Evolutionary conservation across 805 yeast genomes (phyloP).

Genomic region (Brettanomyces nanus): DNA sequence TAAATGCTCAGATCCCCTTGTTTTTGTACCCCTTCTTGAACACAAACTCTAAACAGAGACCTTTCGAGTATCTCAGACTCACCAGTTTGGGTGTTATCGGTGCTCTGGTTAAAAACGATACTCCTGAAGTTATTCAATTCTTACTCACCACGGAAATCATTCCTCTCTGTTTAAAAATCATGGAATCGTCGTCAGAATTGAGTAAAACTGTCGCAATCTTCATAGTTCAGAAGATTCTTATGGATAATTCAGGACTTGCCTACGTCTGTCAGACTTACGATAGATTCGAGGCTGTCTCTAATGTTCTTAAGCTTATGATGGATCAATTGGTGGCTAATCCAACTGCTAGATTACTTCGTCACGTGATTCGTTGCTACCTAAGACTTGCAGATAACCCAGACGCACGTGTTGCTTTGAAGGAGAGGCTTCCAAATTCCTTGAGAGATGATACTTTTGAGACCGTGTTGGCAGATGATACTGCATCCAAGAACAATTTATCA

Average conservation of each 20-base stretch:
- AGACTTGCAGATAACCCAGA: slow-evolving; percentile 84
- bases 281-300: slow-evolving; percentile 87
- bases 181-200: slow-evolving; percentile 91
- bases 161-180: slow-evolving; percentile 86
- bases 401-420: slow-evolving; percentile 80
- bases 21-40: slow-evolving; percentile 90
- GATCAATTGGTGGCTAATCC: slow-evolving; percentile 70
- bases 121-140: slow-evolving; percentile 90
- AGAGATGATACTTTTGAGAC: slow-evolving; percentile 79
- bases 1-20: slow-evolving; percentile 86
- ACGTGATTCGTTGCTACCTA: slow-evolving; percentile 89
- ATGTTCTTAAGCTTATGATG: slow-evolving; percentile 79
- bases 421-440: slow-evolving; percentile 78
- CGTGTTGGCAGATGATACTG: slow-evolving; percentile 76
- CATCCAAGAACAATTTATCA: slow-evolving; percentile 79
- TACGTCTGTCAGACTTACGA: slow-evolving; percentile 95
- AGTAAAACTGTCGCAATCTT: slow-evolving; percentile 95
- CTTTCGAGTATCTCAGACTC: slow-evolving; percentile 87
- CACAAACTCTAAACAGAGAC: slow-evolving; percentile 83
- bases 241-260: slow-evolving; percentile 85
- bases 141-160: slow-evolving; percentile 92
- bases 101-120: slow-evolving; percentile 91
- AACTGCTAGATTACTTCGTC: slow-evolving; percentile 81
- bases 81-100: slow-evolving; percentile 96
- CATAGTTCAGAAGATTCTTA: slow-evolving; percentile 84